These are phyloP conservation scores for Lasiodiplodia theobromae DNA, from an alignment of 2,329 filamentous ascomycete genomes.

Conservation along the genomic window DNA sequence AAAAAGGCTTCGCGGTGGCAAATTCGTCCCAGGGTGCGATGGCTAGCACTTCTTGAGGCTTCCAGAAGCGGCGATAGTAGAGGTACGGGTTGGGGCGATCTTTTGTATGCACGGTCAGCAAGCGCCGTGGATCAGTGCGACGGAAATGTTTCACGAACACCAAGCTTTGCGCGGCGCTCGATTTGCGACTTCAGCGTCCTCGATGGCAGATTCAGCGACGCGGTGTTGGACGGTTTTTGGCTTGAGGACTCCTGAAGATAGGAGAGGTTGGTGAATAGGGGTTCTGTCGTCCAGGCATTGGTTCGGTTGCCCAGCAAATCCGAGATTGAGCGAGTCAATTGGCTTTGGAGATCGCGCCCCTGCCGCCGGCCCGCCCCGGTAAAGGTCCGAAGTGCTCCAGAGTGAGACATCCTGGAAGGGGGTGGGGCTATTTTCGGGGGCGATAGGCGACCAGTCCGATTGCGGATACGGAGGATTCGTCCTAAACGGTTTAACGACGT, in stretches of 20 bases:
- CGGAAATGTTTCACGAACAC: conserved; percentile 11
- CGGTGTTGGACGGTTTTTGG: conserved; percentile 2
- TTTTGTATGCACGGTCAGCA: conserved; percentile 20
- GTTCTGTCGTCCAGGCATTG: conserved; percentile 16
- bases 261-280: conserved; percentile 25
- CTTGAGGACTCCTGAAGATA: conserved; percentile 14
- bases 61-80: conserved; percentile 17
- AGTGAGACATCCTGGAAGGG: conserved; percentile 8
- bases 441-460: background rate
- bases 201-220: conserved; percentile 4
- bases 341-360: conserved; percentile 21
- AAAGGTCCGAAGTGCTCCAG: conserved; percentile 1
- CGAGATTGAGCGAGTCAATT: conserved; percentile 25
- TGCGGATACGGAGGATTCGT: background rate
- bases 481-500: background rate
- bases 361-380: conserved; percentile 1
- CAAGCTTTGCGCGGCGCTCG: background rate
- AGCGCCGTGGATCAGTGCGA: conserved; percentile 18
- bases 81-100: conserved; percentile 18
- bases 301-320: conserved; percentile 24
- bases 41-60: background rate
- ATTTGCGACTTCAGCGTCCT: background rate
- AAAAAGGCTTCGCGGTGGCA: conserved; percentile 5
- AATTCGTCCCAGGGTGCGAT: background rate
- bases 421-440: background rate